These are phyloP conservation scores for Lentinula novae-zelandiae DNA, from an alignment of 1,284 basidiomycete genomes.

Conservation along the genomic window DNA sequence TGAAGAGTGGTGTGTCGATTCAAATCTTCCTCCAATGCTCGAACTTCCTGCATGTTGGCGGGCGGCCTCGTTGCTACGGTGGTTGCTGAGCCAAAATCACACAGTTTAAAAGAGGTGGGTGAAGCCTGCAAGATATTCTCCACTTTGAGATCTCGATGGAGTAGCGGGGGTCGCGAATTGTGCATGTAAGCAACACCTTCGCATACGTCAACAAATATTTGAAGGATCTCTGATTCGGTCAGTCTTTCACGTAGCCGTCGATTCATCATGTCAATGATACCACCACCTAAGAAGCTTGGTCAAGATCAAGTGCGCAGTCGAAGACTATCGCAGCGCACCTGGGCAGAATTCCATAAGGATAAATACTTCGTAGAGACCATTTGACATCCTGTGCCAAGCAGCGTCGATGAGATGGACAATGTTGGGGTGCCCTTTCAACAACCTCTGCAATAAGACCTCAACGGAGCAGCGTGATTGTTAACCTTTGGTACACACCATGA, in stretches of 20 bases:
- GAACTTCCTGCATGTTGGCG: conserved; percentile 75
- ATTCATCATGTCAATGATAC: conserved; percentile 99
- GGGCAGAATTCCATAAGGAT: conserved; percentile 98
- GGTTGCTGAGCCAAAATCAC: conserved; percentile 96
- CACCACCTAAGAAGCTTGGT: conserved; percentile 62
- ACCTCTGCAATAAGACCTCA: conserved; percentile 49
- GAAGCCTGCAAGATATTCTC: conserved; percentile 93
- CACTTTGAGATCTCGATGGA: conserved; percentile 98
- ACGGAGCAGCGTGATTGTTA: conserved; percentile 21
- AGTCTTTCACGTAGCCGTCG: conserved; percentile 89
- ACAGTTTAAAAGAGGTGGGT: conserved; percentile 85
- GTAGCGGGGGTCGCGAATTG: conserved; percentile 80
- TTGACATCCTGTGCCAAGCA: conserved; percentile 80
- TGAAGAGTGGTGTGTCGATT: conserved; percentile 95
- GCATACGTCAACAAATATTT: conserved; percentile 95
- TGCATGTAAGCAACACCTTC: conserved; percentile 97
- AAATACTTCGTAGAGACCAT: conserved; percentile 91
- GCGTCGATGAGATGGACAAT: conserved; percentile 95
- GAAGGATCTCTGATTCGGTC: conserved; percentile 93
- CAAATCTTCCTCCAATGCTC: conserved; percentile 86
- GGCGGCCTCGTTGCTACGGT: conserved; percentile 70
- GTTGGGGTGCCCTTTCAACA: conserved; percentile 86
- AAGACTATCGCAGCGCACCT: conserved; percentile 33
- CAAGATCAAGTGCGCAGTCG: neutral
- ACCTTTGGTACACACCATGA: conserved; percentile 73